phyloP scores from a whole-genome alignment of 192 early-diverging fungal genomes.

The Umbelopsis vinacea region DNA sequence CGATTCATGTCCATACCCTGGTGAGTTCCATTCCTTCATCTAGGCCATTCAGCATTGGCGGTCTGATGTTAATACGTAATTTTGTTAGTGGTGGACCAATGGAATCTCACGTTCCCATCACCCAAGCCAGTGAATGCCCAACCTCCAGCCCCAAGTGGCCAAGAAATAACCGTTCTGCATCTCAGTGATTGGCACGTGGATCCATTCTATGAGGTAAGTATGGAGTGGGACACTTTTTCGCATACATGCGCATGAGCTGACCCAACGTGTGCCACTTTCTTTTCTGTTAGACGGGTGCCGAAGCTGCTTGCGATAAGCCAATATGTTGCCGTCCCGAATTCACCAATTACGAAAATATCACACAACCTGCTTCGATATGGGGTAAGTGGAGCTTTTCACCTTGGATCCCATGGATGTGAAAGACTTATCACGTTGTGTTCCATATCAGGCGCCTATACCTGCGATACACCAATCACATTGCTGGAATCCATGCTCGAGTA shows the following conservation, averaged over 20 bases:
- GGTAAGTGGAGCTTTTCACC: too few relatives aligned
- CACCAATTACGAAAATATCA: conserved; percentile 39
- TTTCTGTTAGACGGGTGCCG: conserved; percentile 42
- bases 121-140: conserved; percentile 41
- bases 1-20: conserved; percentile 49
- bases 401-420: background rate
- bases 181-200: conserved; percentile 62
- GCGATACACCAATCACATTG: conserved; percentile 53
- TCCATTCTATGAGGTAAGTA: conserved; percentile 44
- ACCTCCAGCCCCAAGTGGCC: conserved; percentile 31
- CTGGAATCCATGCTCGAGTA: conserved; percentile 49
- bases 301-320: conserved; percentile 53
- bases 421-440: conserved; percentile 31
- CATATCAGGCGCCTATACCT: conserved; percentile 53
- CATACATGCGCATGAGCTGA: background rate
- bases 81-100: conserved; percentile 29
- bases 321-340: conserved; percentile 55
- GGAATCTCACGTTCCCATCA: conserved; percentile 50
- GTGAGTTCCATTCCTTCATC: conserved; percentile 24
- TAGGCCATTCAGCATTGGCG: background rate
- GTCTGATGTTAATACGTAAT: background rate
- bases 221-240: background rate
- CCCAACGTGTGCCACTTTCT: conserved; percentile 21
- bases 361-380: conserved; percentile 38
- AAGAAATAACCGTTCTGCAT: conserved; percentile 48